Evolutionary conservation across 2,329 filamentous ascomycete species (phyloP), one percentile per base, ranked within the genome.

Genomic region (Fusarium robinianum): DNA sequence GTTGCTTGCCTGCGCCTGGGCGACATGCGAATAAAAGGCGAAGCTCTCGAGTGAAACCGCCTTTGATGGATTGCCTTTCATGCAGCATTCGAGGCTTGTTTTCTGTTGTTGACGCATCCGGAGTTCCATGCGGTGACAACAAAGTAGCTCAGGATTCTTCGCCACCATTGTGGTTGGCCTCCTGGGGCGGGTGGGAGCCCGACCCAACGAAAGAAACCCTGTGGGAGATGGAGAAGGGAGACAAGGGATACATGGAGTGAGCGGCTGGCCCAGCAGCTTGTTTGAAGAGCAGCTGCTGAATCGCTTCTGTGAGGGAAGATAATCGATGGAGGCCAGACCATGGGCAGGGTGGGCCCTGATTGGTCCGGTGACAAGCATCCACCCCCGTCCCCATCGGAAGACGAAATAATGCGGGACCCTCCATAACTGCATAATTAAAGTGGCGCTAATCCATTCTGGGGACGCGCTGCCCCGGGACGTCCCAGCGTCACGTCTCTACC

Each of bases 391-490:
- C 32, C 29, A 31, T 40, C 42, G 35, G 44, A 27, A 30, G 45
- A 38, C 34, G 25, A 24, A 32, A 48, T 36, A 39, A 29, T 31
- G 40, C 46, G 41, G 17, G 41, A 43, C 34, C 34, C 49, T 45
- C 46, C 44, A 43, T 54, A 53, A 46, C 38, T 53, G 49, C 46
- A 54, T 46, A 49, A 43, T 29, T 38, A 49, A 44, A 43, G 33
- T 39, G 42, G 25, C 34, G 32, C 58, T 61, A 59, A 22, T 3
- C 43, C 7, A 6, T 12, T 53, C 37, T 5, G 22, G 51, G 32
- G 39, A 49, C 45, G 37, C 40, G 50, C 43, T 41, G 34, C 31
- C 49, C 44, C 48, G 44, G 44, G 37, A 41, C 33, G 36, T 47
- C 44, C 38, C 38, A 36, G 40, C 45, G 37, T 46, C 41, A 41